These are phyloP conservation scores for Pleurotus eryngii DNA, from an alignment of 768 basidiomycete genomes.

Conservation along the genomic window DNA sequence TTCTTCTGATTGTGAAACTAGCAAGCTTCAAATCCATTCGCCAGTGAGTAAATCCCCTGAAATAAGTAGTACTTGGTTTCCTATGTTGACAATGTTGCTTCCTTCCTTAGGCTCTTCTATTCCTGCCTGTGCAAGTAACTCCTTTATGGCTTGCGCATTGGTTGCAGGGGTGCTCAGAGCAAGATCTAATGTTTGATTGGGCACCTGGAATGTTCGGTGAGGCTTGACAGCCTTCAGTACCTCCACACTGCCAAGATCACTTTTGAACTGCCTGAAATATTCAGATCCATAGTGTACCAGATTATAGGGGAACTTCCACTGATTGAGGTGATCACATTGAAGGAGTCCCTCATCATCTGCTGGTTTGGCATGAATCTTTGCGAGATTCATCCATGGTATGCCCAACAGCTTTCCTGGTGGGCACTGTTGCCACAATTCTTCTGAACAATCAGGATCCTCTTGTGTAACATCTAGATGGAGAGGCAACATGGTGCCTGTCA, in stretches of 20 bases:
- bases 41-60: slow-evolving; percentile 20
- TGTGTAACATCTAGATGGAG: slow-evolving; percentile 19
- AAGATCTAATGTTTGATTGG: slow-evolving; percentile 18
- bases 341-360: slow-evolving; percentile 12
- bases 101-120: slow-evolving; percentile 19
- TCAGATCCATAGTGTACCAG: slow-evolving; percentile 23
- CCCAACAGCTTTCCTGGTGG: slow-evolving; percentile 2
- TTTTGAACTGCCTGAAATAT: slow-evolving; percentile 18
- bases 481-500: slow-evolving; percentile 27
- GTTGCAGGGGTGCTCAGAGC: slow-evolving; percentile 16
- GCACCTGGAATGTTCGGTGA: slow-evolving; percentile 16
- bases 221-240: slow-evolving; percentile 21
- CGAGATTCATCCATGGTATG: slow-evolving; percentile 12
- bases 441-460: slow-evolving; percentile 27
- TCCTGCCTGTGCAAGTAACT: slow-evolving; percentile 17
- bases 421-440: slow-evolving; percentile 29
- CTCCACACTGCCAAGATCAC: slow-evolving; percentile 17
- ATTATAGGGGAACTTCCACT: slow-evolving; percentile 23
- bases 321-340: slow-evolving; percentile 20
- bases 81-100: neutral
- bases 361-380: slow-evolving; percentile 17
- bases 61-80: slow-evolving; percentile 17
- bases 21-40: slow-evolving; percentile 13
- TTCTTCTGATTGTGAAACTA: slow-evolving; percentile 11
- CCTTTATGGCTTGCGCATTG: slow-evolving; percentile 17